These are phyloP conservation scores for Lachancea thermotolerans DNA, from an alignment of 805 yeast species.

Conservation along the genomic window DNA sequence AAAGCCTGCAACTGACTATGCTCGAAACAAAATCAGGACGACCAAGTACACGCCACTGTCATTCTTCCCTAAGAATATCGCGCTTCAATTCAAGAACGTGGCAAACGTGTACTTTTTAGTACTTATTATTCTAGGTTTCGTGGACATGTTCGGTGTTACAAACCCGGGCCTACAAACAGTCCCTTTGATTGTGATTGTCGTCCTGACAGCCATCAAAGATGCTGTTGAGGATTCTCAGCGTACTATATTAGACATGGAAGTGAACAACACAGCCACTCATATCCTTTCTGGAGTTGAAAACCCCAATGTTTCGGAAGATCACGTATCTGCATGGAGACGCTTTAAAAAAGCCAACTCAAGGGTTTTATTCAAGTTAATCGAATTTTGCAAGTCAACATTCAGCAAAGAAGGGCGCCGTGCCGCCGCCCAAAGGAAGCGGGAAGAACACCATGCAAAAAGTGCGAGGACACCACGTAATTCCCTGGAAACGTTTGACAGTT, in stretches of 20 bases:
- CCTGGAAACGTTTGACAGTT: slow-evolving; percentile 32
- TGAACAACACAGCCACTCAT: slow-evolving; percentile 69
- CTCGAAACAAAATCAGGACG: slow-evolving; percentile 89
- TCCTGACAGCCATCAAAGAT: slow-evolving; percentile 69
- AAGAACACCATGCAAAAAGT: slow-evolving; percentile 22
- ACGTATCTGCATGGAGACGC: slow-evolving; percentile 60
- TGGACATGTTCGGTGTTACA: slow-evolving; percentile 74
- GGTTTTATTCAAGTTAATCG: slow-evolving; percentile 21
- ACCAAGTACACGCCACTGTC: slow-evolving; percentile 90
- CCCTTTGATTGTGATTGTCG: slow-evolving; percentile 72
- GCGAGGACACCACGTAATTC: slow-evolving; percentile 33
- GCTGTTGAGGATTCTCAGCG: slow-evolving; percentile 78
- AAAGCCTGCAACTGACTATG: slow-evolving; percentile 52
- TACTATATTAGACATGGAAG: slow-evolving; percentile 62
- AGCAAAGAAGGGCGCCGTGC: slow-evolving; percentile 34
- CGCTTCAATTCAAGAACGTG: slow-evolving; percentile 74
- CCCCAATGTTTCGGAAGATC: slow-evolving; percentile 56
- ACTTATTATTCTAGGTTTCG: slow-evolving; percentile 71
- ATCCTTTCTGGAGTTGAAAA: slow-evolving; percentile 51
- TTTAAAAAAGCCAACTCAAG: slow-evolving; percentile 50
- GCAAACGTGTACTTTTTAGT: slow-evolving; percentile 86
- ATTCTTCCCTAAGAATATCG: slow-evolving; percentile 79
- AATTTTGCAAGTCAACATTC: slow-evolving; percentile 22
- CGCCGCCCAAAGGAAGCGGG: slow-evolving; percentile 31
- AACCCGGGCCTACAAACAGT: slow-evolving; percentile 69